Percentiles rank a stretch among this genome's conserved stretches.
Conservation (phyloP, 2,329 filamentous ascomycete species). For the Erysiphe neolycopersici region DNA sequence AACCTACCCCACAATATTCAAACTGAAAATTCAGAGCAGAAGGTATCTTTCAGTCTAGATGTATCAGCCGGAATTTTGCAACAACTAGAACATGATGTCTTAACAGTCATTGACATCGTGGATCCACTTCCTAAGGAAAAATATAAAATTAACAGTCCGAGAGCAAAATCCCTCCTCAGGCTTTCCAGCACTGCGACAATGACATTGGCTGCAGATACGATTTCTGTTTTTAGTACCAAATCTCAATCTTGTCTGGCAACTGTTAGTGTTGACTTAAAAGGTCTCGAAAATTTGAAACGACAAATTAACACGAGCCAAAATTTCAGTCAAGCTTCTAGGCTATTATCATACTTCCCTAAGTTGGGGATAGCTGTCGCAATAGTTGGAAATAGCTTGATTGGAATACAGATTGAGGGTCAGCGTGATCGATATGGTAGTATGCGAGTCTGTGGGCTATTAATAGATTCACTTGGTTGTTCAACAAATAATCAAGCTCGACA, state of each 20-base stretch:
- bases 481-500: conserved; percentile 15
- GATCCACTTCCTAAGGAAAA: conserved; percentile 32
- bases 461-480: conserved; percentile 48
- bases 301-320: conserved; percentile 4
- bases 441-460: conserved; percentile 33
- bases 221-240: conserved; percentile 41
- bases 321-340: conserved; percentile 14
- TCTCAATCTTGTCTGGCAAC: conserved; percentile 26
- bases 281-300: conserved; percentile 6
- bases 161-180: conserved; percentile 33
- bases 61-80: conserved; percentile 35
- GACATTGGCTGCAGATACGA: conserved; percentile 26
- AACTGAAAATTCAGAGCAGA: background rate
- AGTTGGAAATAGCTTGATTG: conserved; percentile 34
- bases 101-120: conserved; percentile 37
- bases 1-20: conserved; percentile 4
- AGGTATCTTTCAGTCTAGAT: conserved; percentile 26
- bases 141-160: conserved; percentile 24
- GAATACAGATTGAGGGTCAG: conserved; percentile 40
- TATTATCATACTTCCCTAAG: conserved; percentile 36
- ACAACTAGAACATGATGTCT: conserved; percentile 24
- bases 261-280: conserved; percentile 11
- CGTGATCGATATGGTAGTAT: conserved; percentile 27
- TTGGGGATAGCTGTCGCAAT: conserved; percentile 40
- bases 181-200: conserved; percentile 41